Conservation (phyloP, 768 basidiomycete species). For the Leccinum sublutescens region DNA sequence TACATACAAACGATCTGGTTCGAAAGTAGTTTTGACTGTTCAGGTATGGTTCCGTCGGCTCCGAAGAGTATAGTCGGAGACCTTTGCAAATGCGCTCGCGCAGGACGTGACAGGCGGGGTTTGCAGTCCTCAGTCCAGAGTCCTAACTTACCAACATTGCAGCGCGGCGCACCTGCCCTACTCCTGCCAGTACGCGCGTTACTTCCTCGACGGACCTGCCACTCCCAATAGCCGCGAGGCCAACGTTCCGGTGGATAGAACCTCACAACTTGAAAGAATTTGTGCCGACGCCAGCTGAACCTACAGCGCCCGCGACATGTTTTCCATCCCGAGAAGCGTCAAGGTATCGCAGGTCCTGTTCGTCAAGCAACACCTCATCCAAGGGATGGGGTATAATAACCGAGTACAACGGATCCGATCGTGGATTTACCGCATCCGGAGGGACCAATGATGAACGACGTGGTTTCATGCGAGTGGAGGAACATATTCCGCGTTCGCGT, state of each 20-base stretch:
- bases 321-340: slow-evolving; percentile 66
- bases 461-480: slow-evolving; percentile 69
- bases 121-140: slow-evolving; percentile 45
- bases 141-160: too few species aligned
- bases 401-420: slow-evolving; percentile 59
- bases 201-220: slow-evolving; percentile 47
- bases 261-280: slow-evolving; percentile 55
- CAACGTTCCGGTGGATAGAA: slow-evolving; percentile 83
- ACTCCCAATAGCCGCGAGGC: slow-evolving; percentile 63
- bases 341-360: slow-evolving; percentile 73
- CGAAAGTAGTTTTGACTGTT: slow-evolving; percentile 98
- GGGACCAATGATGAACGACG: slow-evolving; percentile 78
- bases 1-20: slow-evolving; percentile 94
- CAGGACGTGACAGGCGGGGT: slow-evolving; percentile 94
- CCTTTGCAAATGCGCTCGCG: slow-evolving; percentile 99
- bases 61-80: slow-evolving; percentile 96
- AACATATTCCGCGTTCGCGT: slow-evolving; percentile 38
- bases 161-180: too few species aligned
- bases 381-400: slow-evolving; percentile 64
- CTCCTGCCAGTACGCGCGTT: slow-evolving; percentile 21
- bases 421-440: slow-evolving; percentile 81
- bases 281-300: slow-evolving; percentile 47
- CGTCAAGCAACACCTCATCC: slow-evolving; percentile 72
- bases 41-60: slow-evolving; percentile 98
- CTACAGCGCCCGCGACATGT: slow-evolving; percentile 69